Base-by-base conservation (phyloP, 163 green algal species). In the Chlamydomonas reinhardtii region DNA sequence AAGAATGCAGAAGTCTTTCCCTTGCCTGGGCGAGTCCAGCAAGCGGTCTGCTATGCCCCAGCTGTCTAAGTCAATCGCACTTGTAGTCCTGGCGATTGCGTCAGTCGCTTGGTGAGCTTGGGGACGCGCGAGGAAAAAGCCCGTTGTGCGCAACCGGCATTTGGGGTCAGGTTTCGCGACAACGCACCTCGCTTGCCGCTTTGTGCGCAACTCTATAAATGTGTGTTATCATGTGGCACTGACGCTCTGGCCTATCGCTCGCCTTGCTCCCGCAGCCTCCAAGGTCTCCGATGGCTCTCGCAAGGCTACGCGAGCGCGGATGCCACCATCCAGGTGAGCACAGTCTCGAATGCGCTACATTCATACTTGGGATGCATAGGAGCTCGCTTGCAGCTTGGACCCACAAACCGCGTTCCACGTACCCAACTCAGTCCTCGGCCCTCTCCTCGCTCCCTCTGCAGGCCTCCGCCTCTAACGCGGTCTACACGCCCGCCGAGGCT, bases 261-360 rank as follows among this genome's bases (percentile, higher is more conserved):
- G 48, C 9, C 19, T 32, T 20, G 39, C 54, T 22, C 27, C 52
- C 71, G 35, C 80, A 86, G 80, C 29, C 70, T 86, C 4, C 80
- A 86, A 80, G 80, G 80, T 2, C 70, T 86, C 16, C 69, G 80
- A 52, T 86, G 70, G 80, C 56, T 86, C 34, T 79, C 54, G 1
- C 48, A 72, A 37, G 80, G 80, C 25, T 79, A 86, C 56, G 68
- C 14, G 31, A 59, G n/a, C 15, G 70, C 70, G 27, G 80, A 86
- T 27, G 56, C 34, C 3, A 34, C 80, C 5, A 35, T 79, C n/a
- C 27, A 86, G 80, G 80, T 79, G n/a, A 66, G 73, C 39, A 24
- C 70, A 43, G 31, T 8, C 29, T 66, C 8, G 0, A 12, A 2
- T 66, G 1, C 3, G 27, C 29, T 31, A 35, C 8, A 4, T 70